Evolutionary conservation across 2,329 filamentous ascomycete genomes (phyloP).

Genomic region (Sarocladium oryzae): DNA sequence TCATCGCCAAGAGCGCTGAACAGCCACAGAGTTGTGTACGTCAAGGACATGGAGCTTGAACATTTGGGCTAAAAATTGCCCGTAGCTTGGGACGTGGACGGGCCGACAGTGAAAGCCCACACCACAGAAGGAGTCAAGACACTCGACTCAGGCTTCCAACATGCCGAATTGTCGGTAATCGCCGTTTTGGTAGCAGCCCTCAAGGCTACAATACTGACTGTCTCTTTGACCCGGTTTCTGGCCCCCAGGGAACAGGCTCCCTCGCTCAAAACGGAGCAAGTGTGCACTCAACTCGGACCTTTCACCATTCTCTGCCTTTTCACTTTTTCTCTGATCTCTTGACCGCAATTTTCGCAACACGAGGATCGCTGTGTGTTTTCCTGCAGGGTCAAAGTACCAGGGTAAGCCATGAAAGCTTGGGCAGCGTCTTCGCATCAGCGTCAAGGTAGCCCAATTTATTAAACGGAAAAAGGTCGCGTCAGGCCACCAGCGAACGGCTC

Average conservation of each 20-base stretch:
- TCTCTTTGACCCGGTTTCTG: slow-evolving; percentile 1
- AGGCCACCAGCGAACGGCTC: neutral
- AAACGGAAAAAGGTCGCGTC: slow-evolving; percentile 6
- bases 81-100: too few species aligned
- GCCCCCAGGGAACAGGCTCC: neutral
- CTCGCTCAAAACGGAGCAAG: slow-evolving; percentile 7
- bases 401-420: slow-evolving; percentile 3
- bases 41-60: too few species aligned
- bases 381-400: neutral
- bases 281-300: neutral
- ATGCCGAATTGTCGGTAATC: neutral
- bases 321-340: neutral
- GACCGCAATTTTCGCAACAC: neutral
- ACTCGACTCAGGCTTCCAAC: neutral
- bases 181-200: slow-evolving; percentile 6
- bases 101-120: neutral
- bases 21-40: too few species aligned
- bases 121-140: neutral
- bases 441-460: slow-evolving; percentile 5
- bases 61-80: neutral
- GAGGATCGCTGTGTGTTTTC: neutral
- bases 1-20: neutral
- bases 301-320: neutral
- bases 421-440: slow-evolving; percentile 1
- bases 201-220: neutral